Percentiles rank a stretch among this genome's conserved stretches.
These are phyloP conservation scores for Sporothrix curviconia DNA, from an alignment of 2,329 filamentous ascomycete species.

Conservation along the genomic window DNA sequence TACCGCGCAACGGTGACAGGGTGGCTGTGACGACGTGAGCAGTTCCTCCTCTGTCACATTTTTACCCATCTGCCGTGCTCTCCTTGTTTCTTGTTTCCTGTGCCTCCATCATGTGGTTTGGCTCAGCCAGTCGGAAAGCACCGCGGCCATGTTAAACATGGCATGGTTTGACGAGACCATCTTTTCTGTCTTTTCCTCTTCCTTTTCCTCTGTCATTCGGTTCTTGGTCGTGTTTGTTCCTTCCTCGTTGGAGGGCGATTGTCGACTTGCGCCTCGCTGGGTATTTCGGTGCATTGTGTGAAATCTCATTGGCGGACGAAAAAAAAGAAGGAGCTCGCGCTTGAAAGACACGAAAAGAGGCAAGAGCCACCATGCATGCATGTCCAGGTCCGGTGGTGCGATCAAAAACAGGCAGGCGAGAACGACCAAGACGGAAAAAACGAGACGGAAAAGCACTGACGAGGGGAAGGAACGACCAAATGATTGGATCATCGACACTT, in stretches of 20 bases:
- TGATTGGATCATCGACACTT: neutral
- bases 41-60: neutral
- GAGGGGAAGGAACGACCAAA: neutral
- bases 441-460: neutral
- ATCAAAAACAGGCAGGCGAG: neutral
- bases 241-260: too few relatives aligned
- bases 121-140: neutral
- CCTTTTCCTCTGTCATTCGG: neutral
- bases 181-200: neutral
- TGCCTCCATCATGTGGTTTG: neutral
- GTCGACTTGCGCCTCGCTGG: neutral
- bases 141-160: too few relatives aligned
- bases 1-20: neutral
- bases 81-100: neutral
- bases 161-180: neutral
- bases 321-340: neutral
- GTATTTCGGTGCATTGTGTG: neutral
- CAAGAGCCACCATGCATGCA: neutral
- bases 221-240: neutral
- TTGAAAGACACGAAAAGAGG: neutral
- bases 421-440: neutral
- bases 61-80: neutral
- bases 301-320: too few relatives aligned
- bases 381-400: neutral
- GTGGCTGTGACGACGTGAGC: neutral